phyloP scores from a whole-genome alignment of 305 asterid genomes.

The Fraxinus albicans region DNA sequence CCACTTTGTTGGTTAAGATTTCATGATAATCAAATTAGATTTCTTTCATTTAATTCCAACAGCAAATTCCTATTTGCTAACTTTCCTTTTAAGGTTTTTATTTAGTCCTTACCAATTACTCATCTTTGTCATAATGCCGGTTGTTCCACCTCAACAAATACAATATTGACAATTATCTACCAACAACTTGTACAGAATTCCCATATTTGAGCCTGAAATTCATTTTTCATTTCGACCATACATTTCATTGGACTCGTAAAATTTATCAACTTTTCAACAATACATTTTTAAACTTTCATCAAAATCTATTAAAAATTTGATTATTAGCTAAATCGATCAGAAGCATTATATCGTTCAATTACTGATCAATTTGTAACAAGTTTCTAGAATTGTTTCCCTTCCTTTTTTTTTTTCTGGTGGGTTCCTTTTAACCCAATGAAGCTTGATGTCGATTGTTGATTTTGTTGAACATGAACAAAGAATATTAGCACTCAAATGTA shows the following conservation, averaged over 20 bases:
- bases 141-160: constrained; percentile 31
- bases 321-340: background rate
- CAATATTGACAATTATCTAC: constrained; percentile 12
- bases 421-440: background rate
- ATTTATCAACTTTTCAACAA: no score
- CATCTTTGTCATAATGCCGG: constrained; percentile 25
- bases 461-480: background rate
- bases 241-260: background rate
- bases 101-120: constrained; percentile 12
- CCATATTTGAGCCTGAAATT: no score
- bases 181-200: constrained; percentile 10
- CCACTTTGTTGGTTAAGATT: constrained; percentile 22
- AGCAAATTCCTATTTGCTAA: constrained; percentile 16
- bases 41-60: background rate
- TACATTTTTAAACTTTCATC: no score
- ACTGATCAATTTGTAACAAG: background rate
- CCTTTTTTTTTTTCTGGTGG: no score
- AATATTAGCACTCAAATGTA: background rate
- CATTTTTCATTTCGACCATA: background rate
- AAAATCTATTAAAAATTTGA: no score
- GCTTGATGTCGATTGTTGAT: background rate
- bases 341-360: background rate
- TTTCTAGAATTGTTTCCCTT: background rate
- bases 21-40: constrained; percentile 1
- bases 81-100: constrained; percentile 33